These are phyloP conservation scores for Closterium sp. DNA, from an alignment of 139 green algal genomes.

Conservation along the genomic window DNA sequence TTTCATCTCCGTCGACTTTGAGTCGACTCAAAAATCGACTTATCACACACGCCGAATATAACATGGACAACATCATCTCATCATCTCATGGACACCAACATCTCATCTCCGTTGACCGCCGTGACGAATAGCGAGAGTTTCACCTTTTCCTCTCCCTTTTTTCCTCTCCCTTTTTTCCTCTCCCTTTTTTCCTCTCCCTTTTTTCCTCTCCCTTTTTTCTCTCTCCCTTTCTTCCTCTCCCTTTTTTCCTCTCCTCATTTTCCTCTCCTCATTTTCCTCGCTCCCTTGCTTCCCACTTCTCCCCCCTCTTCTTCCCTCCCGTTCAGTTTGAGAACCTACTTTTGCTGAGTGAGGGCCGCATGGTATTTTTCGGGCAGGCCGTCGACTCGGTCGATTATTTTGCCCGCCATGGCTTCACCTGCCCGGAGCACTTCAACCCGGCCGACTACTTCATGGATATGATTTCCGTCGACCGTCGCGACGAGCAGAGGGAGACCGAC, in stretches of 20 bases:
- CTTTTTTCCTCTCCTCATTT: too few species aligned
- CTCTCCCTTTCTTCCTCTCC: too few species aligned
- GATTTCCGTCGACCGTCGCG: slow-evolving; percentile 41
- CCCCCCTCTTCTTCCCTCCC: too few species aligned
- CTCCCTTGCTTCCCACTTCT: too few species aligned
- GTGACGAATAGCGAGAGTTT: slow-evolving; percentile 12
- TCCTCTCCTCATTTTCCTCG: too few species aligned
- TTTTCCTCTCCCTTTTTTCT: too few species aligned
- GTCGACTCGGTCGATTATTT: slow-evolving; percentile 8
- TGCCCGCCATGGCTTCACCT: not conserved
- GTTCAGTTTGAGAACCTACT: slow-evolving; percentile 32
- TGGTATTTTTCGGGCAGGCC: slow-evolving; percentile 37
- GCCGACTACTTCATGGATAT: slow-evolving; percentile 54
- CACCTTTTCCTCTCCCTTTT: too few species aligned
- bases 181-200: too few species aligned
- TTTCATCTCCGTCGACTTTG: too few species aligned
- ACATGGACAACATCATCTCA: too few species aligned
- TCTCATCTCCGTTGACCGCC: slow-evolving; percentile 45
- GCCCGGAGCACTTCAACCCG: slow-evolving; percentile 36
- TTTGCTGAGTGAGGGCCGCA: slow-evolving; percentile 15
- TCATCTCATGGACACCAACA: slow-evolving; percentile 54
- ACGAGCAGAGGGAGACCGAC: slow-evolving; percentile 6
- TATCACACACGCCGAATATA: too few species aligned
- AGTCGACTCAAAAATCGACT: not conserved
- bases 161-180: too few species aligned